These are phyloP conservation scores for Volvox reticuliferus DNA, from an alignment of 139 green algal species.

Conservation along the genomic window DNA sequence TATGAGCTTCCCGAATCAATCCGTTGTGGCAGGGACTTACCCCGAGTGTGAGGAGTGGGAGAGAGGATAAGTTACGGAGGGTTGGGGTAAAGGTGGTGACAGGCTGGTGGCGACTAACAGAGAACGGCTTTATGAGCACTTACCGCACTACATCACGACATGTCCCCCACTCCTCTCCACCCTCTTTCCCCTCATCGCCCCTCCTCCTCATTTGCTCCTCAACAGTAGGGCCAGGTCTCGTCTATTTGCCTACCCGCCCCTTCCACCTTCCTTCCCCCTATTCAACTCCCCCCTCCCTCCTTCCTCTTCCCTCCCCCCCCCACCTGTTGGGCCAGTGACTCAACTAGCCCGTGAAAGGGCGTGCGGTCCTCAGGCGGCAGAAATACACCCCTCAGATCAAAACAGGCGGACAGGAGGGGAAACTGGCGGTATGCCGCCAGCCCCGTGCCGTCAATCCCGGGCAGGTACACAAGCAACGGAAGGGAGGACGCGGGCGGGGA, in stretches of 20 bases:
- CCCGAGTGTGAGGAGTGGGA: too few relatives aligned
- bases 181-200: background rate
- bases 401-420: slow-evolving; percentile 67
- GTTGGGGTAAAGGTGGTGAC: too few relatives aligned
- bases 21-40: too few relatives aligned
- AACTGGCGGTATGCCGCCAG: slow-evolving; percentile 87
- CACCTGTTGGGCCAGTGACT: slow-evolving; percentile 51
- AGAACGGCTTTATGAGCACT: too few relatives aligned
- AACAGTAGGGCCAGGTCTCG: background rate
- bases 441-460: slow-evolving; percentile 84
- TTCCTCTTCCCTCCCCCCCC: background rate
- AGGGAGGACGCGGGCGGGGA: slow-evolving; percentile 51
- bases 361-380: slow-evolving; percentile 79
- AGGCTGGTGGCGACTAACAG: too few relatives aligned
- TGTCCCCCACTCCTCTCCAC: too few relatives aligned
- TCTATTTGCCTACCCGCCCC: background rate
- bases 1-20: too few relatives aligned
- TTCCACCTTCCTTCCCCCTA: background rate
- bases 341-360: slow-evolving; percentile 75
- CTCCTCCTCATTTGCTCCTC: too few relatives aligned
- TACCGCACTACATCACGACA: too few relatives aligned
- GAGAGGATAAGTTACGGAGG: too few relatives aligned
- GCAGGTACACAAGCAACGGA: slow-evolving; percentile 86
- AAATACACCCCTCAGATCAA: slow-evolving; percentile 82
- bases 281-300: background rate